phyloP scores from a whole-genome alignment of 2,329 filamentous ascomycete species.

The Teratosphaeria destructans region DNA sequence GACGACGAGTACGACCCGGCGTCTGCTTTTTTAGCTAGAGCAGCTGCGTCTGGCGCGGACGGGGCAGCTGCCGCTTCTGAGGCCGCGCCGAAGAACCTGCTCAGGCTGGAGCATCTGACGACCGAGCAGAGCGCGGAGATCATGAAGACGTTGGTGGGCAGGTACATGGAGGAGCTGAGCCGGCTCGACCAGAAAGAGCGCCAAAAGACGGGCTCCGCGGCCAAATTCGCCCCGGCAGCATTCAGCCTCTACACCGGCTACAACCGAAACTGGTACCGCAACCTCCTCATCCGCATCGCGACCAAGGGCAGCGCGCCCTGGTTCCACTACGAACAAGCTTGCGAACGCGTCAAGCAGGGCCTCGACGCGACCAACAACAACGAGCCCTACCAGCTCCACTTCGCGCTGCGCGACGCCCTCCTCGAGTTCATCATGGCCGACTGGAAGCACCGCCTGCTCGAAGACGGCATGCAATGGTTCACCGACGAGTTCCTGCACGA shows the following conservation, averaged over 20 bases:
- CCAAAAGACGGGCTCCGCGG: background rate
- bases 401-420: constrained; percentile 67
- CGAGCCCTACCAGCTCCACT: constrained; percentile 42
- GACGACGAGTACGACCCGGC: constrained; percentile 16
- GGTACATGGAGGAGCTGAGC: background rate
- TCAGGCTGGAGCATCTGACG: background rate
- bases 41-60: background rate
- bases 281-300: constrained; percentile 72
- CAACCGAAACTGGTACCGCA: constrained; percentile 83
- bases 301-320: constrained; percentile 34
- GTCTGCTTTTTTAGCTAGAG: constrained; percentile 7
- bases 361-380: constrained; percentile 19
- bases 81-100: background rate
- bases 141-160: background rate
- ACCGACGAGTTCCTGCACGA: constrained; percentile 99
- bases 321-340: background rate
- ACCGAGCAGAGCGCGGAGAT: background rate
- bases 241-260: background rate
- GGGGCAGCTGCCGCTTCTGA: background rate
- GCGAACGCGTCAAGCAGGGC: background rate
- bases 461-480: constrained; percentile 84
- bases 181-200: background rate
- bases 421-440: constrained; percentile 85
- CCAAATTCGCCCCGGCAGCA: background rate
- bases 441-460: constrained; percentile 70